Evolutionary conservation across 2,329 filamentous ascomycete genomes (phyloP).

Genomic region (Beauveria bassiana): DNA sequence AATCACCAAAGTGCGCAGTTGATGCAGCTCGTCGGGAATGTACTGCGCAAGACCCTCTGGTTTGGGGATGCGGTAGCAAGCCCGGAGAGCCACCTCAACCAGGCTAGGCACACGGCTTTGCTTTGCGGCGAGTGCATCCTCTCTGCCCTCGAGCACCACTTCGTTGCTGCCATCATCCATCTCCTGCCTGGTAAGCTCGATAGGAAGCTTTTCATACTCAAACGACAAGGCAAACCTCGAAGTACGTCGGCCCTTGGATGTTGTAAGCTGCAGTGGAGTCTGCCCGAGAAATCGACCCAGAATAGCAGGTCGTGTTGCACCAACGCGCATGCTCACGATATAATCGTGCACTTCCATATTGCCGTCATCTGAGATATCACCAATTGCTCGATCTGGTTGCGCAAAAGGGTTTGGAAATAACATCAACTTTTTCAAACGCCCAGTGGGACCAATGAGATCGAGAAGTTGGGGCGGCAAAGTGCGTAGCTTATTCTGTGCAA

Average conservation of each 20-base stretch:
- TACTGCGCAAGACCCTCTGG: constrained; percentile 34
- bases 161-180: not conserved
- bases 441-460: constrained; percentile 38
- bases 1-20: constrained; percentile 33
- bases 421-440: constrained; percentile 43
- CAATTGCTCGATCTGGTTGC: constrained; percentile 26
- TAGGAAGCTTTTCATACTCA: constrained; percentile 8
- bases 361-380: not conserved
- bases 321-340: constrained; percentile 6
- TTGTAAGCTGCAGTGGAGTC: constrained; percentile 5
- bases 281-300: constrained; percentile 11
- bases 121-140: not conserved
- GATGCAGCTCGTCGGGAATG: constrained; percentile 33
- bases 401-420: constrained; percentile 58
- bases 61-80: constrained; percentile 36
- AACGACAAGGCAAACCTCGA: not conserved
- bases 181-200: constrained; percentile 14
- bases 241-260: constrained; percentile 3
- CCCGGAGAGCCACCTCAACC: constrained; percentile 41
- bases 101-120: constrained; percentile 39
- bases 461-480: constrained; percentile 58
- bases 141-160: constrained; percentile 9
- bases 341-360: constrained; percentile 12
- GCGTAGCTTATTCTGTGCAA: constrained; percentile 55
- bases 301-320: not conserved